Evolutionary conservation across 2,329 filamentous ascomycete genomes (phyloP), one percentile per base, ranked within the genome.

Genomic region (Colletotrichum sidae): DNA sequence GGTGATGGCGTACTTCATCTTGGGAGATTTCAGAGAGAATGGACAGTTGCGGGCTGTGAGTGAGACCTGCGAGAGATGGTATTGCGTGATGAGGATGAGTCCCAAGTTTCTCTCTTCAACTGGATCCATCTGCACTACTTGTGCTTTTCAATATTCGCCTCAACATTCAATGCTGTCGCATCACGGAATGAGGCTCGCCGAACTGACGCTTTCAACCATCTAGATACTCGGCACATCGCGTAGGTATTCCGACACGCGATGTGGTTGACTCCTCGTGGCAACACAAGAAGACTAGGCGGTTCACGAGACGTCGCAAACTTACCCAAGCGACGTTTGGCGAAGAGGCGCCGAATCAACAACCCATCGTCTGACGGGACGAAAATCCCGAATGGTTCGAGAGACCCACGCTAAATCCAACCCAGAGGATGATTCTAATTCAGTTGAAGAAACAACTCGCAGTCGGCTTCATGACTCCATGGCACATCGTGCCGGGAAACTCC

Each of bases 1-100:
- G 44, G 60, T 45, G 35, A 69, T n/a, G 6, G 61, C 58, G 47
- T 56, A 59, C 65, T 69, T 66, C 67, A 69, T 69, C 15, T 25
- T 68, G 55, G 41, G 45, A 5, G 25, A 10, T 25, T 39, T 11
- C 8, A 25, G 34, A 55, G 39, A 33, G 53, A 52, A 8, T 17
- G 51, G 4, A 42, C 5, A 7, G 15, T 13, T 12, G 12, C 49
- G 25, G 13, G n/a, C 34, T 8, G 41, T n/a, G 46, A 52, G 4
- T 25, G 3, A 11, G 6, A 33, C 8, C 4, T 44, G 15, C 41
- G 11, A 34, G 41, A 17, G 42, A 25, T 38, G 1, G 13, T 2
- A 34, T 38, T 52, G 35, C 39, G 45, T 42, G 41, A 42, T 62
- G 62, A 44, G 52, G 13, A 49, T 38, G 41, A 49, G 3, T 13